A percentile compares a stretch with the other conserved stretches of the same genome.
These are phyloP conservation scores for Phlebiopsis flavidoalba DNA, from an alignment of 768 basidiomycete genomes.

Conservation along the genomic window DNA sequence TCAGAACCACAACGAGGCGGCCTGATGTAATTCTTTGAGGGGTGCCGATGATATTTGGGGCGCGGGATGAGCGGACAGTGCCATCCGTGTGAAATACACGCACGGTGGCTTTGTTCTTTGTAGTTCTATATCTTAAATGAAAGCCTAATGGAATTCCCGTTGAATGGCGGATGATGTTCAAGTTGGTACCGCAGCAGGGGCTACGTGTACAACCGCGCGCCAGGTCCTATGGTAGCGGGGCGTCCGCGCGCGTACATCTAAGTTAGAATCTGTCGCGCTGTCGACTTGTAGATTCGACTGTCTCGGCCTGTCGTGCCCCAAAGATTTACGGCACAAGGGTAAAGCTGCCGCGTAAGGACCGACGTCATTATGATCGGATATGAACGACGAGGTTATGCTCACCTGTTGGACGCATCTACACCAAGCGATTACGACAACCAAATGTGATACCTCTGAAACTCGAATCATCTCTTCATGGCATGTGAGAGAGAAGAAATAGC, in stretches of 20 bases:
- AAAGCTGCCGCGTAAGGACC: neutral
- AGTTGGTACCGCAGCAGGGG: neutral
- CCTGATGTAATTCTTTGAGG: neutral
- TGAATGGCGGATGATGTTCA: neutral
- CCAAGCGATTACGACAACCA: too few relatives aligned
- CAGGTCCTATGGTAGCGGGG: neutral
- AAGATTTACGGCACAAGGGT: too few relatives aligned
- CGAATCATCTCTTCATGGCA: neutral
- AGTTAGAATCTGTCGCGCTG: neutral
- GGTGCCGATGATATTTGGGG: neutral
- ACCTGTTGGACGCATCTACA: neutral
- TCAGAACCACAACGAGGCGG: neutral
- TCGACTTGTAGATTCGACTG: neutral
- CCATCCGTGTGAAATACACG: neutral
- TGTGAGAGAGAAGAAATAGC: neutral
- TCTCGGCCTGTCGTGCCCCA: too few relatives aligned
- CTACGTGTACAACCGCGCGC: neutral
- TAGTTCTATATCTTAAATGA: neutral
- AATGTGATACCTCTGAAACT: neutral
- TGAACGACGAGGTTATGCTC: neutral
- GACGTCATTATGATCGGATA: neutral
- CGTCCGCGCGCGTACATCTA: too few relatives aligned
- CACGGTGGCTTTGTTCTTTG: neutral
- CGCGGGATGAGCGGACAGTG: neutral
- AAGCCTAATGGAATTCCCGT: conserved; percentile 2